Evolutionary conservation across 345 rosid genomes (phyloP), one percentile per base, ranked within the genome.

Genomic region (Aegle marmelos): DNA sequence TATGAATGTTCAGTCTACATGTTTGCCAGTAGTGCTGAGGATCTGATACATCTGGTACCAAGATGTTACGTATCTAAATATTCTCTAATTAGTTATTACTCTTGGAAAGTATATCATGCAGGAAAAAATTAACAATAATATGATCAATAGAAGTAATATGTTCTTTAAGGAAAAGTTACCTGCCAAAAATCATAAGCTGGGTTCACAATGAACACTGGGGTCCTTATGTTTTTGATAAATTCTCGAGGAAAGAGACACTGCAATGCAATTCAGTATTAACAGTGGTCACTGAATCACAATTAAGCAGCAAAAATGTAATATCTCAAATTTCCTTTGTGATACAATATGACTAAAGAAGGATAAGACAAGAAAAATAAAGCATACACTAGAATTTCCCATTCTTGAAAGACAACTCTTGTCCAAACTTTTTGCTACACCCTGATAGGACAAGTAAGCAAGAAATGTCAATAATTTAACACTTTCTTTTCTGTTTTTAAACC

Each of bases 121-220:
- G 9, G 54, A n/a, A 72, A 53, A 62, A 83, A 75, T 31, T 31
- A 79, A 61, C 53, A 70, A 63, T 25, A 64, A 31, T 45, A 70
- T 2, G 22, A 66, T 31, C 41, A 63, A n/a, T 39, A 82, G 36
- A 58, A 22, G 37, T 56, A 60, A 62, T 71, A 76, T 30, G 34
- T 34, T 19, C 53, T 77, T 63, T 60, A 65, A 80, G 39, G 53
- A 57, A 72, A 72, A 45, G 70, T 81, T 82, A 95, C 99, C 94
- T 95, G 99, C 99, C 99, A 95, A 84, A 76, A 91, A 79, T 95
- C 99, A 79, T 93, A 93, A 73, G 97, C 93, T 67, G 98, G 87
- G 39, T 95, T 89, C 86, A 93, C 88, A 63, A 95, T 74, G 85
- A 95, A 93, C 30, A 93, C 64, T 0, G 97, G 94, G n/a, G 93